phyloP scores from a whole-genome alignment of 768 basidiomycete species.

The Mycena polygramma region DNA sequence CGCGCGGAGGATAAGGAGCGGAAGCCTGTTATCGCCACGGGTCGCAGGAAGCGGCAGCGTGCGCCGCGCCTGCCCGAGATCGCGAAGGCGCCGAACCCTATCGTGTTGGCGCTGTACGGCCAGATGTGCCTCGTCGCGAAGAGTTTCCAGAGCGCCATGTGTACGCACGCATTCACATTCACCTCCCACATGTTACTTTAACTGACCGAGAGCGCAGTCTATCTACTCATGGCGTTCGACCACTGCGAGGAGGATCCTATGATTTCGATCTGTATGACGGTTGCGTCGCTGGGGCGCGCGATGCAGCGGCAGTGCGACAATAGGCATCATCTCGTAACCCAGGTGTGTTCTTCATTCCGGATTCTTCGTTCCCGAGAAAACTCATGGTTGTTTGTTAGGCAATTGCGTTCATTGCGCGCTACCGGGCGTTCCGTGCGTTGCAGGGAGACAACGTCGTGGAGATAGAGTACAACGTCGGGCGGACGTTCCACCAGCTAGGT shows the following conservation, averaged over 20 bases:
- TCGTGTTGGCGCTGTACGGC: conserved; percentile 82
- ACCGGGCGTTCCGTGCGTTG: conserved; percentile 72
- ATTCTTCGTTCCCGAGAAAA: neutral
- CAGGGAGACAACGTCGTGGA: conserved; percentile 68
- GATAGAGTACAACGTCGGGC: conserved; percentile 93
- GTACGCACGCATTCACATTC: conserved; percentile 59
- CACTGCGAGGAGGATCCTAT: conserved; percentile 87
- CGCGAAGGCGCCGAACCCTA: conserved; percentile 80
- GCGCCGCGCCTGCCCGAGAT: conserved; percentile 48
- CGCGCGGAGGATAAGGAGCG: conserved; percentile 44
- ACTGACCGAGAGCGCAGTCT: conserved; percentile 65
- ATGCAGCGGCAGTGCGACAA: conserved; percentile 97
- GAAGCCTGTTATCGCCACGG: conserved; percentile 29
- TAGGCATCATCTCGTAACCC: conserved; percentile 87
- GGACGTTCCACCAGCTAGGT: conserved; percentile 96
- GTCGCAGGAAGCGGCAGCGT: conserved; percentile 13
- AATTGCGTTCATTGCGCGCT: conserved; percentile 87
- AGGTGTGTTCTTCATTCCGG: conserved; percentile 44
- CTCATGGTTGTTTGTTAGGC: conserved; percentile 38
- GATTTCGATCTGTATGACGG: conserved; percentile 84
- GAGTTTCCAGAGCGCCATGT: conserved; percentile 92
- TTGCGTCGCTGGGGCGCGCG: conserved; percentile 89
- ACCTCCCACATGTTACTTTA: no score
- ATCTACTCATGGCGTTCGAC: conserved; percentile 90
- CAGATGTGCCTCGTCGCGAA: conserved; percentile 86